Evolutionary conservation across 2,329 filamentous ascomycete species (phyloP).

Genomic region (Xylaria sp.): DNA sequence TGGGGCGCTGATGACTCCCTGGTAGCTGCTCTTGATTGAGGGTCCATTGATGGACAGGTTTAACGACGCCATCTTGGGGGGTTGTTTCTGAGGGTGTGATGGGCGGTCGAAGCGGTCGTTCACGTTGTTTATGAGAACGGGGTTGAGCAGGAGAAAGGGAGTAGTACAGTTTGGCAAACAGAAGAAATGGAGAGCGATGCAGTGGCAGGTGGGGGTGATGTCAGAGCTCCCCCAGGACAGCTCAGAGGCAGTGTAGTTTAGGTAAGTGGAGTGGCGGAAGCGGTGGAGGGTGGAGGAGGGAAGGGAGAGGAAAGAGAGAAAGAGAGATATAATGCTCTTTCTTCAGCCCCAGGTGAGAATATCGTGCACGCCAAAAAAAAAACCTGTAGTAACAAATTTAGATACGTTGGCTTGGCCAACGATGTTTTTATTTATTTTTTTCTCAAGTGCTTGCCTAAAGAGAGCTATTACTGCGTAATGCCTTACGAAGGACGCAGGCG

Average conservation of each 20-base stretch:
- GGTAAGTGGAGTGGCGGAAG: conserved; percentile 9
- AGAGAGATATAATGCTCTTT: conserved; percentile 1
- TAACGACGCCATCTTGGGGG: conserved; percentile 75
- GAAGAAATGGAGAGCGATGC: conserved; percentile 34
- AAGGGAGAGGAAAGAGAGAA: background rate
- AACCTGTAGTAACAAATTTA: conserved; percentile 16
- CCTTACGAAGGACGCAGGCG: conserved; percentile 38
- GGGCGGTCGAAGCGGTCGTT: conserved; percentile 23
- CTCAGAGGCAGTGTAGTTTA: conserved; percentile 14
- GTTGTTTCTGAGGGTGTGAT: conserved; percentile 38
- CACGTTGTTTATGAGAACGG: conserved; percentile 31
- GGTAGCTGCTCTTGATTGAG: conserved; percentile 85
- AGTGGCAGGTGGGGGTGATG: conserved; percentile 46
- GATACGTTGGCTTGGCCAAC: conserved; percentile 21
- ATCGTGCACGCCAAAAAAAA: conserved; percentile 1
- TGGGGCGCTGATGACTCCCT: conserved; percentile 66
- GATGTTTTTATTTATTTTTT: conserved; percentile 22
- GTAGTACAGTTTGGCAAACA: conserved; percentile 14
- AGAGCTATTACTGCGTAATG: conserved; percentile 25
- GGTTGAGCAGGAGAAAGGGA: conserved; percentile 26
- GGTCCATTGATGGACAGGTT: conserved; percentile 83
- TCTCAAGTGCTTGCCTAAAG: conserved; percentile 23
- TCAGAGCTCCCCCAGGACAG: conserved; percentile 43
- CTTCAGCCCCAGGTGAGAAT: background rate
- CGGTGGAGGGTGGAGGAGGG: conserved; percentile 8